A percentile compares a stretch with the other conserved stretches of the same genome.
Evolutionary conservation across 305 asterid species (phyloP).

Genomic region (Solanum aculeatissimum): DNA sequence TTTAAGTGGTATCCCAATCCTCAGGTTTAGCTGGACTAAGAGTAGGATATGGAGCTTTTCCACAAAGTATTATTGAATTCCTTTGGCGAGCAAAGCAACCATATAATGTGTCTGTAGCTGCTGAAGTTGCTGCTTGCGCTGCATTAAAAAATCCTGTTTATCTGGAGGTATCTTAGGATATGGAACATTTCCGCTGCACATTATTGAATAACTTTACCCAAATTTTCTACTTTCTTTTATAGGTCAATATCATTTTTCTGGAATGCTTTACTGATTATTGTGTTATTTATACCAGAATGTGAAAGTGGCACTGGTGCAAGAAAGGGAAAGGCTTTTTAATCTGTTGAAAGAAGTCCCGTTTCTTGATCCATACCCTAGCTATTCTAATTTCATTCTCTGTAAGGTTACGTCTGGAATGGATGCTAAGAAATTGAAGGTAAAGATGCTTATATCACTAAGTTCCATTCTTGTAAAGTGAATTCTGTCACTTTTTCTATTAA

Average conservation of each 20-base stretch:
- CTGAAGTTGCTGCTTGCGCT: slow-evolving; percentile 58
- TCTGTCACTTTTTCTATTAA: not conserved
- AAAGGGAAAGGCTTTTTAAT: slow-evolving; percentile 62
- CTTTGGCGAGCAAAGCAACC: slow-evolving; percentile 99
- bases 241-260: not conserved
- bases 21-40: slow-evolving; percentile 94
- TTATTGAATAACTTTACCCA: not conserved
- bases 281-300: slow-evolving; percentile 48
- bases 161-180: slow-evolving; percentile 31
- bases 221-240: not conserved
- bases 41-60: slow-evolving; percentile 94
- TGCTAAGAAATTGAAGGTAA: slow-evolving; percentile 96
- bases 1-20: slow-evolving; percentile 5
- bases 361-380: slow-evolving; percentile 81
- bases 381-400: slow-evolving; percentile 90
- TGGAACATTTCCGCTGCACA: not conserved
- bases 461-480: not conserved
- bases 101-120: slow-evolving; percentile 91
- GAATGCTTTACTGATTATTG: slow-evolving; percentile 1
- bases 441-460: not conserved
- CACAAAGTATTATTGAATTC: slow-evolving; percentile 74
- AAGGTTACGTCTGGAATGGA: slow-evolving; percentile 78
- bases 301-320: slow-evolving; percentile 82
- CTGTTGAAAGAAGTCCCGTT: slow-evolving; percentile 84
- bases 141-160: slow-evolving; percentile 35